A percentile compares a stretch with the other conserved stretches of the same genome.
Conservation (phyloP, 2,329 filamentous ascomycete genomes). For the Arthrinium phaeospermum region DNA sequence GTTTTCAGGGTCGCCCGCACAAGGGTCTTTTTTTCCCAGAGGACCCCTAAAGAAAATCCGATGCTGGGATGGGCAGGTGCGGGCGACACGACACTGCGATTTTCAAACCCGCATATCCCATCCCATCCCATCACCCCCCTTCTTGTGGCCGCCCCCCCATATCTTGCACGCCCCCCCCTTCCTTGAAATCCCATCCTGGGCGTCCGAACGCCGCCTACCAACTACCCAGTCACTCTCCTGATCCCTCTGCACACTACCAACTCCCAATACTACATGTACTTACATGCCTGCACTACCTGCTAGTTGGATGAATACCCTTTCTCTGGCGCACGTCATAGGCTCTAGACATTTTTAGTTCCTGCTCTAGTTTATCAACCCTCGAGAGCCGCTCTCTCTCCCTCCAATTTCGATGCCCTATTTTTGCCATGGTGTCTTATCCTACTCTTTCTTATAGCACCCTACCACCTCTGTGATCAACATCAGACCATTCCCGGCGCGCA, state of each 20-base stretch:
- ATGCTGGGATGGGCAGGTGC: slow-evolving; percentile 9
- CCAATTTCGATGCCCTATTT: background rate
- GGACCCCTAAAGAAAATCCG: background rate
- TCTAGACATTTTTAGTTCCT: slow-evolving; percentile 6
- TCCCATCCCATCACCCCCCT: background rate
- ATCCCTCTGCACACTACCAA: background rate
- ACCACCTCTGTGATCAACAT: slow-evolving; percentile 3
- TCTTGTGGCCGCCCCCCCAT: slow-evolving; percentile 10
- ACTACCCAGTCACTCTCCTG: background rate
- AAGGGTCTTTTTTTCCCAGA: slow-evolving; percentile 15
- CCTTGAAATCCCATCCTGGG: slow-evolving; percentile 1
- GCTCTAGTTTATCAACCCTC: slow-evolving; percentile 12
- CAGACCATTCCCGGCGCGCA: background rate
- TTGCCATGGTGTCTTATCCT: slow-evolving; percentile 9
- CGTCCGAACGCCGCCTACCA: background rate
- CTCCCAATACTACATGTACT: background rate
- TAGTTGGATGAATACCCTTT: background rate
- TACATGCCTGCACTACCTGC: slow-evolving; percentile 6
- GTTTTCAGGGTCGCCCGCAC: background rate
- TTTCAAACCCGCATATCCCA: background rate
- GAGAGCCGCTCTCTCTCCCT: slow-evolving; percentile 11
- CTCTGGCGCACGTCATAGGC: slow-evolving; percentile 5
- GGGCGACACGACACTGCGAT: background rate
- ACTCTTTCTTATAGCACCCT: slow-evolving; percentile 1
- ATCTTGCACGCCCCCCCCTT: slow-evolving; percentile 13